Conservation (phyloP, 2,329 filamentous ascomycete species). For the Pseudocercospora ulei region DNA sequence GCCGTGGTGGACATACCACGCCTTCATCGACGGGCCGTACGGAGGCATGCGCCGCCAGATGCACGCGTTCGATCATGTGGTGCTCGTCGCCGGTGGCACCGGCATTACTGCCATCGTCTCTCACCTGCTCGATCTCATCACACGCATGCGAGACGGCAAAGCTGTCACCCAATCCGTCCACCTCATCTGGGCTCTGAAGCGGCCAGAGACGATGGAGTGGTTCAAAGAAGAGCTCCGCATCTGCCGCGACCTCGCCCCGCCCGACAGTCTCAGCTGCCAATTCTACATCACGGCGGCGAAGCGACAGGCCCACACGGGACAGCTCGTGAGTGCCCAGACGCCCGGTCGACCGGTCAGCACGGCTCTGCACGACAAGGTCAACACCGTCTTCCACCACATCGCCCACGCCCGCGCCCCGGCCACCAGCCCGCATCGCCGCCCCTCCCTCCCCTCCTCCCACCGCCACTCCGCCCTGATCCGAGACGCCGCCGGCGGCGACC, state of each 20-base stretch:
- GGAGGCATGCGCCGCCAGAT: conserved; percentile 86
- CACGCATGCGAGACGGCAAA: conserved; percentile 88
- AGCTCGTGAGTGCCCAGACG: conserved; percentile 44
- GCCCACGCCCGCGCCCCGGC: conserved; percentile 56
- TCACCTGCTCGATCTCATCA: conserved; percentile 86
- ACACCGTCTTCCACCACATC: conserved; percentile 77
- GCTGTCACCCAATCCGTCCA: conserved; percentile 84
- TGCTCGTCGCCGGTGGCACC: conserved; percentile 86
- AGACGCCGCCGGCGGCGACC: conserved; percentile 69
- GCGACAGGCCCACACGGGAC: conserved; percentile 43
- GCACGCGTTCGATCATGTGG: conserved; percentile 84
- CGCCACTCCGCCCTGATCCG: conserved; percentile 74
- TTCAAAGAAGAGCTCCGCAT: conserved; percentile 91
- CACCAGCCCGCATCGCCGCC: conserved; percentile 30
- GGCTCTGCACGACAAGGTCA: conserved; percentile 73
- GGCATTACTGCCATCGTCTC: conserved; percentile 90
- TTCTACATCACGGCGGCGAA: conserved; percentile 84
- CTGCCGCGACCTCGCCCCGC: conserved; percentile 78
- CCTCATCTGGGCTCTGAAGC: conserved; percentile 87
- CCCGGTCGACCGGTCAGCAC: conserved; percentile 56
- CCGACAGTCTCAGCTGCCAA: conserved; percentile 80
- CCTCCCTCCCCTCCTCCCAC: conserved; percentile 29
- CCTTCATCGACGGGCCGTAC: conserved; percentile 88
- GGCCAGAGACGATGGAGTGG: conserved; percentile 91
- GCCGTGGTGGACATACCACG: conserved; percentile 82